Evolutionary conservation across 2,329 filamentous ascomycete species (phyloP), one percentile per base, ranked within the genome.

Genomic region (Chrysoporthe austroafricana): DNA sequence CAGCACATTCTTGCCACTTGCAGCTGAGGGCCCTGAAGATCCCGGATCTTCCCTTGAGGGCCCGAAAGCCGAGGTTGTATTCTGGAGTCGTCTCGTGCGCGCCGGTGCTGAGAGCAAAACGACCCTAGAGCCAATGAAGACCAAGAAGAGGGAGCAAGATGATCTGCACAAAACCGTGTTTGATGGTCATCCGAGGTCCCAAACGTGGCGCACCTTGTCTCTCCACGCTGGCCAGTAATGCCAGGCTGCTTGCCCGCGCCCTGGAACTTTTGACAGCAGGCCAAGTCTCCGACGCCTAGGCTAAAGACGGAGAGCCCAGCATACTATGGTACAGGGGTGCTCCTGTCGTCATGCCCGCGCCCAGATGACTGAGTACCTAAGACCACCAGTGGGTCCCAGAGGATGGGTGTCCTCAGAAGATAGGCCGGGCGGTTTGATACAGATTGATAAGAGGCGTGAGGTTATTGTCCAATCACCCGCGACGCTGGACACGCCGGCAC

Each of bases 231-330:
- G 26, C 26, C 26, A 26, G 26, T 26, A 2, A 26, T 26, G 26
- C 36, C 64, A 46, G 48, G 36, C 21, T 56, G 48, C 58, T 36
- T 57, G 39, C 16, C 34, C 36, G 6, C 5, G 9, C 36, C 48
- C 52, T 56, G 62, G 57, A 34, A 62, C 14, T 56, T 65, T 68
- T 62, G 62, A 68, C 66, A 68, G 62, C 66, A 42, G 62, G 57
- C 36, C 32, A 57, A 39, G 39, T 18, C 61, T n/a, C 18, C 48
- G 18, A 26, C 61, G 26, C 48, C 61, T 32, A 43, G 39, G 36
- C 13, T 5, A 13, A 43, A 14, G 14, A 11, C 9, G 13, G 18
- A n/a, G 3, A 52, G 21, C 9, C 18, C 46, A 3, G 18, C 16
- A 26, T 21, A 14, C 48, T 21, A 52, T n/a, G 26, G 4, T 54